Evolutionary conservation across 2,329 filamentous ascomycete species (phyloP).

Genomic region (Xylariales sp.): DNA sequence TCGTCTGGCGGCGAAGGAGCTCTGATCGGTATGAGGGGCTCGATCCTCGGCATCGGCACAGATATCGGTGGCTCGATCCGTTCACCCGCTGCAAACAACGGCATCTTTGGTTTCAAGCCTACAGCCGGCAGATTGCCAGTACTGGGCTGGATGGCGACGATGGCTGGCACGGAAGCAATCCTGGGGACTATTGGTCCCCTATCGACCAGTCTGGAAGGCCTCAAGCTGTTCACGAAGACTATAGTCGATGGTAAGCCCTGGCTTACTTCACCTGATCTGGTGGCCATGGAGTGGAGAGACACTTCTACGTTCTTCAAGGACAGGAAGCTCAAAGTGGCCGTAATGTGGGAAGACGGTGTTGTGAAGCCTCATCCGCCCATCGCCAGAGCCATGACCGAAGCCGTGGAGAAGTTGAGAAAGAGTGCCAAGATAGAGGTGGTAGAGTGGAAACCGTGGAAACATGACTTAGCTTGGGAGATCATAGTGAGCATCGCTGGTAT

Average conservation of each 20-base stretch:
- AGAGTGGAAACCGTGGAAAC: slow-evolving; percentile 10
- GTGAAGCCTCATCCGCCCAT: slow-evolving; percentile 58
- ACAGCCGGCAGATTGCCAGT: slow-evolving; percentile 37
- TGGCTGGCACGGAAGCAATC: slow-evolving; percentile 40
- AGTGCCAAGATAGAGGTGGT: slow-evolving; percentile 49
- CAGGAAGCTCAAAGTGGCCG: slow-evolving; percentile 55
- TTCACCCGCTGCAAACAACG: slow-evolving; percentile 41
- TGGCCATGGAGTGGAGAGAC: slow-evolving; percentile 19
- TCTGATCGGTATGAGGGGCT: slow-evolving; percentile 45
- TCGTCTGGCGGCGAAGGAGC: slow-evolving; percentile 55
- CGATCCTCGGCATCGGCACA: slow-evolving; percentile 48
- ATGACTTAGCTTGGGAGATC: background rate
- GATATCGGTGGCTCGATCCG: slow-evolving; percentile 49
- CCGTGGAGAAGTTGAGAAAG: slow-evolving; percentile 44
- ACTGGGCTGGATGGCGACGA: slow-evolving; percentile 29
- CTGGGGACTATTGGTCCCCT: slow-evolving; percentile 48
- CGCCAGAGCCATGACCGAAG: slow-evolving; percentile 48
- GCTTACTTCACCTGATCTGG: slow-evolving; percentile 19
- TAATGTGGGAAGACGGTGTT: slow-evolving; percentile 55
- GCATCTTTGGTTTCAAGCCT: slow-evolving; percentile 39
- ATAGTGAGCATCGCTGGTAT: too few relatives aligned
- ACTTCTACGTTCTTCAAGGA: slow-evolving; percentile 2
- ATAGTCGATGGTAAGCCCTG: slow-evolving; percentile 24
- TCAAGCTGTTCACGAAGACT: slow-evolving; percentile 36
- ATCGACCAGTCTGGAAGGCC: slow-evolving; percentile 45